Evolutionary conservation across 164 flowering plant genomes (phyloP).

Genomic region (Amborella trichopoda): DNA sequence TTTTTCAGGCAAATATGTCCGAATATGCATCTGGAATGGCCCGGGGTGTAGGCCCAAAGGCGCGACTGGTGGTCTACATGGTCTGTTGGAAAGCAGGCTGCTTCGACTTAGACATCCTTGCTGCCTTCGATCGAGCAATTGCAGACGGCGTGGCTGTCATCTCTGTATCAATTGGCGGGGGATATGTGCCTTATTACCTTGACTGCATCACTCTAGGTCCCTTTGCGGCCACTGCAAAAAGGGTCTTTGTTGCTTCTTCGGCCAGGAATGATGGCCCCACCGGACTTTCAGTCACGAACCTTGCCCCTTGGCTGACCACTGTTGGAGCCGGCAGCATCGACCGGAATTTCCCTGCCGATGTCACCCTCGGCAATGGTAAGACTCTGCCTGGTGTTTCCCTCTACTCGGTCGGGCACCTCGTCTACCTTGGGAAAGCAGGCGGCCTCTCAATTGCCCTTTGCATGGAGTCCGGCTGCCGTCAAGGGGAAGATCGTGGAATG

Average conservation of each 20-base stretch:
- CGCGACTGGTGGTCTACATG: conserved; percentile 73
- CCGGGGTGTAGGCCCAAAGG: conserved; percentile 88
- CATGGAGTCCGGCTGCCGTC: conserved; percentile 47
- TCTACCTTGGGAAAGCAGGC: conserved; percentile 60
- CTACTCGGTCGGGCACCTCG: conserved; percentile 48
- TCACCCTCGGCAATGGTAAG: conserved; percentile 50
- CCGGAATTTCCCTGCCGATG: conserved; percentile 54
- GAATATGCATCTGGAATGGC: conserved; percentile 93
- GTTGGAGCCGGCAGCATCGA: conserved; percentile 86
- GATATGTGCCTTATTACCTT: conserved; percentile 15
- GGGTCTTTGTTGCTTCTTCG: conserved; percentile 60
- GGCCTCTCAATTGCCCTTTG: conserved; percentile 44
- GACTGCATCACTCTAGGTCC: conserved; percentile 78
- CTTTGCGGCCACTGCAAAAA: conserved; percentile 44
- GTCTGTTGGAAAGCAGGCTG: conserved; percentile 96
- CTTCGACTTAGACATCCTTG: conserved; percentile 21
- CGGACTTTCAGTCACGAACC: conserved; percentile 57
- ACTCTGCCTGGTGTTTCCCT: conserved; percentile 53
- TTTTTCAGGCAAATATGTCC: conserved; percentile 56
- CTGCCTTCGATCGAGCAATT: background rate
- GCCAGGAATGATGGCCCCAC: conserved; percentile 79
- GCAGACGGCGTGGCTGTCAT: background rate
- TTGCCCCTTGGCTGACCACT: conserved; percentile 68
- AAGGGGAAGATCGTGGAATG: conserved; percentile 65
- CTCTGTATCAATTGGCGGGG: background rate